phyloP scores from a whole-genome alignment of 805 yeast species.

The Spathaspora girioi region DNA sequence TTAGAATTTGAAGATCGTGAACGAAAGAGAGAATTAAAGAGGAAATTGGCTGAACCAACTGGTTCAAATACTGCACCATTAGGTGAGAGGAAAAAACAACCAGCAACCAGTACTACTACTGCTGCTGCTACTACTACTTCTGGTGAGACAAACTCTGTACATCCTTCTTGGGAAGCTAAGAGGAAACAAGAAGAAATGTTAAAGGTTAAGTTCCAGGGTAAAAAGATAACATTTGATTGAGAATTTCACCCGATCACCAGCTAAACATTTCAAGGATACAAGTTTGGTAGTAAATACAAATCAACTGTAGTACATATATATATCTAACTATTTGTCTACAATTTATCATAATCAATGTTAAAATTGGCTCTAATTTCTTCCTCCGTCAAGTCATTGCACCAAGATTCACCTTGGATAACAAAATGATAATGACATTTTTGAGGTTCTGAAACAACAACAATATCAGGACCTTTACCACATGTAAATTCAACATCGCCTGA shows the following conservation, averaged over 20 bases:
- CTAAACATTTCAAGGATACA: too few species aligned
- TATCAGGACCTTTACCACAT: slow-evolving; percentile 59
- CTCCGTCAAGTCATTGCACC: slow-evolving; percentile 32
- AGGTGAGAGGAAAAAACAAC: slow-evolving; percentile 31
- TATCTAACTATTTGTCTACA: too few species aligned
- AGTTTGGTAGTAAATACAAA: too few species aligned
- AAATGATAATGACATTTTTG: slow-evolving; percentile 74
- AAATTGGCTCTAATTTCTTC: slow-evolving; percentile 23
- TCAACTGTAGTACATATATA: neutral
- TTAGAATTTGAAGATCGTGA: slow-evolving; percentile 70
- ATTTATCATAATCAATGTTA: slow-evolving; percentile 20
- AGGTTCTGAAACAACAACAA: slow-evolving; percentile 77
- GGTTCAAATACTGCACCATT: slow-evolving; percentile 40
- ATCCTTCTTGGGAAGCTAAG: slow-evolving; percentile 99
- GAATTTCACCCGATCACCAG: neutral
- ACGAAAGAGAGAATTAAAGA: slow-evolving; percentile 59
- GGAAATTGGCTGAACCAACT: slow-evolving; percentile 29
- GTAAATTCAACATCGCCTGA: slow-evolving; percentile 58
- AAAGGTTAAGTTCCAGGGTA: slow-evolving; percentile 74
- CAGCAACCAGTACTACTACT: slow-evolving; percentile 3
- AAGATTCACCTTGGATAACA: slow-evolving; percentile 36
- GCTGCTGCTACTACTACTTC: slow-evolving; percentile 20
- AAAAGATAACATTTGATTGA: slow-evolving; percentile 72
- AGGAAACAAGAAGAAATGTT: slow-evolving; percentile 63
- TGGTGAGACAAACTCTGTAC: slow-evolving; percentile 35